Percentiles rank a stretch among this genome's conserved stretches.
phyloP scores from a whole-genome alignment of 164 flowering plant species.

The Liriodendron chinense region DNA sequence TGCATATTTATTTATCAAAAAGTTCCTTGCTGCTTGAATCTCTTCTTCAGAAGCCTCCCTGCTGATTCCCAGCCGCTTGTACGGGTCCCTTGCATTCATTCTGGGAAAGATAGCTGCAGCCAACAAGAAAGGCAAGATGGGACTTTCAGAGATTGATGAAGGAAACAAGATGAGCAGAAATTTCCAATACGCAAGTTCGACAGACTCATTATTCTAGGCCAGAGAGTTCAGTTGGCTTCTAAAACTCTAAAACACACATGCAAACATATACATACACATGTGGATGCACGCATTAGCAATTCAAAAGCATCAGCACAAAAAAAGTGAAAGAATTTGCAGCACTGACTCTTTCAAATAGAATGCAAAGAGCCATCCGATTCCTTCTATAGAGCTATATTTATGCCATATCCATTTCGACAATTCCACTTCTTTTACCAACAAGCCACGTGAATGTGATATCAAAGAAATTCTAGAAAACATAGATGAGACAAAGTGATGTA shows the following conservation, averaged over 20 bases:
- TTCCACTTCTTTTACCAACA: too few species aligned
- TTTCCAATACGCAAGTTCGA: background rate
- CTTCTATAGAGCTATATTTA: too few species aligned
- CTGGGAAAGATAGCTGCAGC: constrained; percentile 71
- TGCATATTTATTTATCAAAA: constrained; percentile 68
- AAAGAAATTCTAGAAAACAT: too few species aligned
- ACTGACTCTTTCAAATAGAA: too few species aligned
- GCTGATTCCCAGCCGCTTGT: constrained; percentile 93
- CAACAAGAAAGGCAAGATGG: background rate
- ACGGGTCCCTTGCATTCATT: constrained; percentile 77
- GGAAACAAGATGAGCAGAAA: background rate
- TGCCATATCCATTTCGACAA: too few species aligned
- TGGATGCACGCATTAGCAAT: background rate
- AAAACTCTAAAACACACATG: background rate
- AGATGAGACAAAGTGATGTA: too few species aligned
- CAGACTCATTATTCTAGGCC: background rate
- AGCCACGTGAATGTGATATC: too few species aligned
- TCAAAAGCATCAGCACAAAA: too few species aligned
- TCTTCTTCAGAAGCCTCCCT: constrained; percentile 92
- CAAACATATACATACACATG: background rate
- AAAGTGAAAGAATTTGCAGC: too few species aligned
- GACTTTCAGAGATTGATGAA: background rate
- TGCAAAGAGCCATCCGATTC: too few species aligned
- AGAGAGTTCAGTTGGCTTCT: background rate
- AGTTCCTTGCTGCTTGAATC: constrained; percentile 91